Conservation (phyloP, 1,139 yeast genomes). For the Saccharomyces hybrid region DNA sequence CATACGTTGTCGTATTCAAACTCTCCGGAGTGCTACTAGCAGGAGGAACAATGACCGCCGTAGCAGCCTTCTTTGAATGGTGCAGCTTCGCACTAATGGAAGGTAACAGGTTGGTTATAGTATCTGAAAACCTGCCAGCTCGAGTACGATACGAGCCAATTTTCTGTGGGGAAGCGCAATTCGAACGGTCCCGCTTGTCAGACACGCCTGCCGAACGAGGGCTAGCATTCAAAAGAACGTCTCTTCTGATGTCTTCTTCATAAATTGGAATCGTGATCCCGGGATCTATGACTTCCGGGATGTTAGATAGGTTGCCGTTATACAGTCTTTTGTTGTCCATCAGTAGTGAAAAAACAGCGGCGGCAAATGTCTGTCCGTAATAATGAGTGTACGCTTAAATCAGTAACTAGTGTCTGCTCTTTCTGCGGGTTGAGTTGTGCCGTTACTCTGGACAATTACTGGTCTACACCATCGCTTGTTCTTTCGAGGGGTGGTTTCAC, state of each 20-base stretch:
- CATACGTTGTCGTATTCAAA: not conserved
- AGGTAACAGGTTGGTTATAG: conserved; percentile 12
- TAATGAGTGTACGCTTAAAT: not conserved
- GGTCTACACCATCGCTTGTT: not conserved
- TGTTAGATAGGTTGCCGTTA: conserved; percentile 13
- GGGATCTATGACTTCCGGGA: conserved; percentile 23
- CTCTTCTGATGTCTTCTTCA: conserved; percentile 10
- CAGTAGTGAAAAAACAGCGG: not conserved
- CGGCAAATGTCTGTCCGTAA: not conserved
- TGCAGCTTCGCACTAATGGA: conserved; percentile 16
- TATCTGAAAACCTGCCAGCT: conserved; percentile 13
- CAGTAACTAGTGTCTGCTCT: not conserved
- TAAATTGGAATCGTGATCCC: conserved; percentile 22
- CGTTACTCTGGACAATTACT: not conserved
- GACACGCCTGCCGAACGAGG: conserved; percentile 1
- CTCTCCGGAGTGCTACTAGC: not conserved
- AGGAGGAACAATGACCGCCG: not conserved
- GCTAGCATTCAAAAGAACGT: not conserved
- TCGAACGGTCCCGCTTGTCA: conserved; percentile 8
- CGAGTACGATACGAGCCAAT: conserved; percentile 14
- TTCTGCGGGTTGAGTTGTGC: not conserved
- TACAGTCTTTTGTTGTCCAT: conserved; percentile 6
- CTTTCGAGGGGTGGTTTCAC: conserved; percentile 1
- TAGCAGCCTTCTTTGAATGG: conserved; percentile 9
- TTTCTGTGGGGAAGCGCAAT: conserved; percentile 11